Conservation (phyloP, 2,329 filamentous ascomycete species). For the Acephala macrosclerotiorum region DNA sequence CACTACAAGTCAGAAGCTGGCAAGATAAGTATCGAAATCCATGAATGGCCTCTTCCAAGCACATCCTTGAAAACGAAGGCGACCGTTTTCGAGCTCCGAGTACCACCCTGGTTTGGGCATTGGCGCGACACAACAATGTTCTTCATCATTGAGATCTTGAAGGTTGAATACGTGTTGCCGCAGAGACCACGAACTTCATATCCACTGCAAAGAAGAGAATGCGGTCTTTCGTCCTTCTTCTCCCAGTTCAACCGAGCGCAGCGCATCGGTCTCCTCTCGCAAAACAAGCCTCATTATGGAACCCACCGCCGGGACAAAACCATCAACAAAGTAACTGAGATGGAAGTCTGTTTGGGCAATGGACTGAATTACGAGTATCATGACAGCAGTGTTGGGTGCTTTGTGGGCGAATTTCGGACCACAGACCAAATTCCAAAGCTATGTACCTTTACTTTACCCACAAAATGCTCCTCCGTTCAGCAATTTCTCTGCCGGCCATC, state of each 20-base stretch:
- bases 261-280: conserved; percentile 19
- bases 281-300: conserved; percentile 17
- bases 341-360: conserved; percentile 20
- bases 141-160: conserved; percentile 10
- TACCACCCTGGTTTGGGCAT: conserved; percentile 48
- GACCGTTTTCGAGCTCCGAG: conserved; percentile 58
- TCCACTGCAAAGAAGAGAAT: not conserved
- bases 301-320: conserved; percentile 10
- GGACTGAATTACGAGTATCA: conserved; percentile 24
- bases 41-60: conserved; percentile 63
- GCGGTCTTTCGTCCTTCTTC: conserved; percentile 15
- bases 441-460: conserved; percentile 13
- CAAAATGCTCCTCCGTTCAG: conserved; percentile 17
- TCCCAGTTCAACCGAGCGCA: conserved; percentile 8
- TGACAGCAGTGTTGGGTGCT: conserved; percentile 8
- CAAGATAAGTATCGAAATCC: conserved; percentile 51
- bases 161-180: not conserved
- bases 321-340: not conserved
- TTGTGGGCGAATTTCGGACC: not conserved
- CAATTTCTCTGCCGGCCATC: conserved; percentile 6
- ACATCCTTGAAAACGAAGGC: conserved; percentile 46
- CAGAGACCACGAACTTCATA: conserved; percentile 1
- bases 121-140: conserved; percentile 53
- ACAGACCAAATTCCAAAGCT: conserved; percentile 2
- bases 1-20: conserved; percentile 41